Conservation (phyloP, 148 eudicot genomes). For the Silene conica region DNA sequence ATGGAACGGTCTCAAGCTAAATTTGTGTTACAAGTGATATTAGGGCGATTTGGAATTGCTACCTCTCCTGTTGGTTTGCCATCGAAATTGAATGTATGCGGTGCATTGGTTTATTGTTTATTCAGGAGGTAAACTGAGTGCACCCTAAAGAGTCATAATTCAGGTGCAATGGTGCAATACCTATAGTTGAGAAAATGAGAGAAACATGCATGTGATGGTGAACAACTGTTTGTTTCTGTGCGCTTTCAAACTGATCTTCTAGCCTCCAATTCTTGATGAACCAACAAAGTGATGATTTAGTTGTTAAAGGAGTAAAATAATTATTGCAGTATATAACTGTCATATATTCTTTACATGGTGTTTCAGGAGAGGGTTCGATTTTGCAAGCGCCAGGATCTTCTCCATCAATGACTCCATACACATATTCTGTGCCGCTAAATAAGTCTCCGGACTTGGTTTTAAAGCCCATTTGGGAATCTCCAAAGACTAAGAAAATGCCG, state of each 20-base stretch:
- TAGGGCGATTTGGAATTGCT: neutral
- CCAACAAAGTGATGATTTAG: neutral
- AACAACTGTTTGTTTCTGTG: neutral
- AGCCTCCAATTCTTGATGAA: neutral
- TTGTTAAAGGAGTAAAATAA: neutral
- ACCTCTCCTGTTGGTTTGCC: neutral
- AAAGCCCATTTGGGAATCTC: constrained; percentile 57
- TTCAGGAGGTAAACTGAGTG: neutral
- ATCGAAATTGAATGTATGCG: neutral
- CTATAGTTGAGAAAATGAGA: neutral
- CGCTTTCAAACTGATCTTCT: neutral
- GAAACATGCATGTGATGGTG: neutral
- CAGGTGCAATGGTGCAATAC: neutral
- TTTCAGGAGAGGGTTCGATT: constrained; percentile 34
- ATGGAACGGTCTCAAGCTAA: neutral
- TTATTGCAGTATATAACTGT: neutral
- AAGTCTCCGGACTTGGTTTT: constrained; percentile 23
- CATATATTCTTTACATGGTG: neutral
- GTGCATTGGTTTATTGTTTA: neutral
- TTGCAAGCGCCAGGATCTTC: constrained; percentile 34
- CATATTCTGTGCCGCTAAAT: constrained; percentile 12
- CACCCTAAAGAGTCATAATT: neutral
- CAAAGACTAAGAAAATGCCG: constrained; percentile 65
- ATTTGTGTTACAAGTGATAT: neutral
- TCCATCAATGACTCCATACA: constrained; percentile 17